Evolutionary conservation across 176 grass and related monocot species (phyloP).

Genomic region (Aegilops sharonensis): DNA sequence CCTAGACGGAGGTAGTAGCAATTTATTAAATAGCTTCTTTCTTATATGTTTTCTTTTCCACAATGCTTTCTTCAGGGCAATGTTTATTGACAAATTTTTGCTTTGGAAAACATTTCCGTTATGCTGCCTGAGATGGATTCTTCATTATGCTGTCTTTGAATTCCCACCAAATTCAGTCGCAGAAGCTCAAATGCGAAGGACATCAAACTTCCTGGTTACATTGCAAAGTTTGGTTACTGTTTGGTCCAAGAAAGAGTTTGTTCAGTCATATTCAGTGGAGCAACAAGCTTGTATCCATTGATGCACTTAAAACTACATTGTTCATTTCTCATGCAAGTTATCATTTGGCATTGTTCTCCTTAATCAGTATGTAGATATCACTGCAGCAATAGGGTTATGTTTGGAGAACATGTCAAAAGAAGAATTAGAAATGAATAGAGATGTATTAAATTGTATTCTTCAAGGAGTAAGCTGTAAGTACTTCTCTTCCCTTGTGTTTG

Average conservation of each 20-base stretch:
- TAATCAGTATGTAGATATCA: slow-evolving; percentile 73
- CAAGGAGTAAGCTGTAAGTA: slow-evolving; percentile 94
- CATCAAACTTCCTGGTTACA: slow-evolving; percentile 48
- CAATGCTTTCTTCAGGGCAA: slow-evolving; percentile 53
- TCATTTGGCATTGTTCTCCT: slow-evolving; percentile 42
- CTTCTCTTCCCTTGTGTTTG: slow-evolving; percentile 11
- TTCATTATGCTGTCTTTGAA: slow-evolving; percentile 89
- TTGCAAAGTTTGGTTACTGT: slow-evolving; percentile 56
- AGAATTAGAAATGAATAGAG: slow-evolving; percentile 83
- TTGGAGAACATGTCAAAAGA: slow-evolving; percentile 71
- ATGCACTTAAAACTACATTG: slow-evolving; percentile 26
- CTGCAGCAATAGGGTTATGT: slow-evolving; percentile 88
- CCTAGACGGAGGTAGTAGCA: background rate
- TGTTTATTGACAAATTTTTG: slow-evolving; percentile 92
- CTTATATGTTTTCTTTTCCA: slow-evolving; percentile 18
- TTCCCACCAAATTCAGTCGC: slow-evolving; percentile 49
- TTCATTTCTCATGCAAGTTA: slow-evolving; percentile 20
- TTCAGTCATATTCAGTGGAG: slow-evolving; percentile 92
- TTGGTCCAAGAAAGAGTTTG: slow-evolving; percentile 89
- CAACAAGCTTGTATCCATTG: slow-evolving; percentile 99
- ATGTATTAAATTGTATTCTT: slow-evolving; percentile 83
- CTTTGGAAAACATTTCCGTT: slow-evolving; percentile 94
- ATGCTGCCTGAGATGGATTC: slow-evolving; percentile 85
- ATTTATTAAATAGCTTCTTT: slow-evolving; percentile 25
- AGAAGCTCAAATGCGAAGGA: slow-evolving; percentile 44